phyloP scores from a whole-genome alignment of 1,284 basidiomycete species.

The Melanopsichium pennsylvanicum region DNA sequence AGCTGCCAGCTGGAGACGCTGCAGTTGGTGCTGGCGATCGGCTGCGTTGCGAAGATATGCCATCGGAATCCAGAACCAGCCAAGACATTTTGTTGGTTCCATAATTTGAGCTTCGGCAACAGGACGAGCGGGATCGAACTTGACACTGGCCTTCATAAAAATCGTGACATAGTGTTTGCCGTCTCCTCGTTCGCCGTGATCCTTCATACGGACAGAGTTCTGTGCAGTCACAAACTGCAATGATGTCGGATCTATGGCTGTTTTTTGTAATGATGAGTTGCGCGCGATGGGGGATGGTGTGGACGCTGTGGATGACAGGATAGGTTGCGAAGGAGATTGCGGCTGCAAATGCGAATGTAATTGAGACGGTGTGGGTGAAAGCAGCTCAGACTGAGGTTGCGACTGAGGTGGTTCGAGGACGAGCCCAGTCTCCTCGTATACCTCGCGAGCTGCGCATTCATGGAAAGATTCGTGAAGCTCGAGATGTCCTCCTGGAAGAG shows the following conservation, averaged over 20 bases:
- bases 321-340: slow-evolving; percentile 11
- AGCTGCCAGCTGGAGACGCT: slow-evolving; percentile 25
- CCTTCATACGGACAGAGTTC: slow-evolving; percentile 45
- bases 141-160: slow-evolving; percentile 52
- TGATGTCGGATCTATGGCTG: slow-evolving; percentile 6
- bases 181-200: slow-evolving; percentile 21
- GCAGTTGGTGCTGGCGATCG: slow-evolving; percentile 27
- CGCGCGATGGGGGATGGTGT: slow-evolving; percentile 8
- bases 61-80: slow-evolving; percentile 59
- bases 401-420: slow-evolving; percentile 23
- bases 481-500: slow-evolving; percentile 64
- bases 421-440: slow-evolving; percentile 47
- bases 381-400: slow-evolving; percentile 2
- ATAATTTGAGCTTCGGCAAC: slow-evolving; percentile 34
- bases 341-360: slow-evolving; percentile 7
- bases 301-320: slow-evolving; percentile 8
- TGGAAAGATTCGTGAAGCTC: slow-evolving; percentile 60
- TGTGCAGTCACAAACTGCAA: slow-evolving; percentile 47
- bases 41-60: slow-evolving; percentile 33
- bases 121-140: slow-evolving; percentile 10
- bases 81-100: slow-evolving; percentile 59
- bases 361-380: slow-evolving; percentile 3
- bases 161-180: slow-evolving; percentile 64
- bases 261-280: background rate
- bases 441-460: slow-evolving; percentile 54